Base-by-base conservation (phyloP, 2,329 filamentous ascomycete species). In the Hypoxylon sp. region DNA sequence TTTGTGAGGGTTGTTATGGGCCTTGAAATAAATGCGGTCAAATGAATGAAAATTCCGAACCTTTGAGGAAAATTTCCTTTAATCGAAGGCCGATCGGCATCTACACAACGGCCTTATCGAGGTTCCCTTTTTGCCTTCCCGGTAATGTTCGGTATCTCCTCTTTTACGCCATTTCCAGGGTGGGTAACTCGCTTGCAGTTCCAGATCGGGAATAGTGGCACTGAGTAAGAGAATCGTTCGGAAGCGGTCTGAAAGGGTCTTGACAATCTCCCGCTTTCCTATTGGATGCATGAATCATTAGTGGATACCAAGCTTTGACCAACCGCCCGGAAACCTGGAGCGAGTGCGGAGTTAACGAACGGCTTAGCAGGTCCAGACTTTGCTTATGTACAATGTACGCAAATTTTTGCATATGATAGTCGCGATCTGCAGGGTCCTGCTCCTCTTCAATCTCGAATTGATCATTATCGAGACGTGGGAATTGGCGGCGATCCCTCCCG, bases 341-440 rank as follows among this genome's bases (percentile, higher is more conserved):
- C 50, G 41, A 12, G 29, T 40, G 50, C 55, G 42, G 51, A 52
- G 55, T 52, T 32, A 43, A 29, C 40, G 51, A 50, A 37, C 20
- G 11, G 12, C 9, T 6, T 6, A 5, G 21, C 5, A 25, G 6
- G 9, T 47, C 45, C 25, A 53, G 49, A 49, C 19, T 23, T 45
- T 32, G 7, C 19, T 20, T 49, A 38, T 6, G 9, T 25, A 9
- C 21, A 5, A 9, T 9, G 5, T 25, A 25, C 21, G 9, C 27
- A 26, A 21, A 41, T 43, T 51, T 57, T 48, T 42, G 26, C 50
- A 54, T 51, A 50, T 48, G 46, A 51, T 31, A 51, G 20, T 35
- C 16, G 6, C n/a, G 55, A 63, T 63, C 59, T 53, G 42, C 61
- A 56, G 55, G 57, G 52, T 55, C 55, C 42, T 56, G 51, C 52